Conservation (phyloP, 1,284 basidiomycete genomes). For the Chiua sp. region DNA sequence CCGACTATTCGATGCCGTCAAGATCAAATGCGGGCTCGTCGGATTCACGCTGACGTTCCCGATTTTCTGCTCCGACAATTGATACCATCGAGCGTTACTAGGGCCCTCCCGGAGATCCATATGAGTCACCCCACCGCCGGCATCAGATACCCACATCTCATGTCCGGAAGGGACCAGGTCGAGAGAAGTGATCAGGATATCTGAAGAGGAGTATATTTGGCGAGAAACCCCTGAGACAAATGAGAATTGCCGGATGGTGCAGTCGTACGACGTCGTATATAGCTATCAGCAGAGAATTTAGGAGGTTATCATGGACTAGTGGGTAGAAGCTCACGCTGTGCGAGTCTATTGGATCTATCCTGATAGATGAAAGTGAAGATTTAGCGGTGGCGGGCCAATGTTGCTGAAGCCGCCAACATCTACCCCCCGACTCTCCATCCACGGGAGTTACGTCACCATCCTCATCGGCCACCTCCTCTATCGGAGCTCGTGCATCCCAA, state of each 20-base stretch:
- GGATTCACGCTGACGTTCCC: constrained; percentile 81
- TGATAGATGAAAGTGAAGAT: constrained; percentile 78
- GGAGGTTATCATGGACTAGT: background rate
- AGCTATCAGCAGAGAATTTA: constrained; percentile 48
- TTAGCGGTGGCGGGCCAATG: constrained; percentile 83
- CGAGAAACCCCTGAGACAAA: constrained; percentile 70
- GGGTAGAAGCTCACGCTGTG: constrained; percentile 57
- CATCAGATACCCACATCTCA: constrained; percentile 84
- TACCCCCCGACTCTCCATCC: constrained; percentile 62
- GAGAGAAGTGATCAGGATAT: constrained; percentile 65
- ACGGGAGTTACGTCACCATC: constrained; percentile 54
- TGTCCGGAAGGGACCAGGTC: constrained; percentile 69
- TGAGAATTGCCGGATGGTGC: constrained; percentile 72
- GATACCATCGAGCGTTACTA: constrained; percentile 62
- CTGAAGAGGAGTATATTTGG: constrained; percentile 67
- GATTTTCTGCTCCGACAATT: constrained; percentile 72
- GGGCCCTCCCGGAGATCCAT: constrained; percentile 71
- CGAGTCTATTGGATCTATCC: constrained; percentile 72
- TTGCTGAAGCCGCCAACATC: constrained; percentile 76
- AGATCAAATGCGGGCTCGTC: constrained; percentile 62
- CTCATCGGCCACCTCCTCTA: constrained; percentile 66
- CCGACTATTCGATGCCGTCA: constrained; percentile 77
- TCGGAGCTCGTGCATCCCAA: constrained; percentile 77
- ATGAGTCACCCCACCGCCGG: constrained; percentile 68
- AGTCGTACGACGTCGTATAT: constrained; percentile 81